Evolutionary conservation across 2,329 filamentous ascomycete genomes (phyloP).

Genomic region (Pseudonectria foliicola): DNA sequence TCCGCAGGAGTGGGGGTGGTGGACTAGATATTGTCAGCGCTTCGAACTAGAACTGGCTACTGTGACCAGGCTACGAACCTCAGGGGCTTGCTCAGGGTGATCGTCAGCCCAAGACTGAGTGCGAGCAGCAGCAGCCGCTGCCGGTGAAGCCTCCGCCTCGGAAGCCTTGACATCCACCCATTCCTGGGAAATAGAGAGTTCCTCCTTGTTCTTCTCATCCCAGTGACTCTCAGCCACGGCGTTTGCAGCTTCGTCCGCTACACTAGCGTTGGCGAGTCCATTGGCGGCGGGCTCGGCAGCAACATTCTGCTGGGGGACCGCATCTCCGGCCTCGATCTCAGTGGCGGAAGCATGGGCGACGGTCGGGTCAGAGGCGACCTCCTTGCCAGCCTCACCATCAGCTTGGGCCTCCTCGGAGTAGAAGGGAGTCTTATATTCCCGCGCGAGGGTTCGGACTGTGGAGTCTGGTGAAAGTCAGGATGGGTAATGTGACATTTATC

Average conservation of each 20-base stretch:
- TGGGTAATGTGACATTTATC: background rate
- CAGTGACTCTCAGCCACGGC: slow-evolving; percentile 59
- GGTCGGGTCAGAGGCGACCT: slow-evolving; percentile 53
- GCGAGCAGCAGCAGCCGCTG: slow-evolving; percentile 47
- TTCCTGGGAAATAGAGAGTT: slow-evolving; percentile 48
- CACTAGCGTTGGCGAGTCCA: slow-evolving; percentile 42
- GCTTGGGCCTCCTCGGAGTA: slow-evolving; percentile 25
- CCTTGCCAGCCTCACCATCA: slow-evolving; percentile 27
- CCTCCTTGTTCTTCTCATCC: slow-evolving; percentile 45
- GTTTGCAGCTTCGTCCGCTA: slow-evolving; percentile 48
- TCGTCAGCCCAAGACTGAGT: slow-evolving; percentile 79
- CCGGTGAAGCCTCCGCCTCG: slow-evolving; percentile 54
- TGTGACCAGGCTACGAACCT: slow-evolving; percentile 29
- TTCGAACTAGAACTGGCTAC: background rate
- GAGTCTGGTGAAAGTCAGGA: slow-evolving; percentile 25
- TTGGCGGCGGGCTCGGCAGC: slow-evolving; percentile 31
- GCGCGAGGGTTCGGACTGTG: slow-evolving; percentile 36
- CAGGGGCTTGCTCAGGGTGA: slow-evolving; percentile 47
- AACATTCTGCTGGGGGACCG: slow-evolving; percentile 34
- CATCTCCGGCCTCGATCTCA: slow-evolving; percentile 51
- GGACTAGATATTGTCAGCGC: slow-evolving; percentile 6
- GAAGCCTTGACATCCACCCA: slow-evolving; percentile 67
- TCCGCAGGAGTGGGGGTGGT: slow-evolving; percentile 34
- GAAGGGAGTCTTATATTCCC: slow-evolving; percentile 44
- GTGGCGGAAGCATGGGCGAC: slow-evolving; percentile 59